Base-by-base conservation (phyloP, 1,284 basidiomycete species). In the Tremellales sp. region DNA sequence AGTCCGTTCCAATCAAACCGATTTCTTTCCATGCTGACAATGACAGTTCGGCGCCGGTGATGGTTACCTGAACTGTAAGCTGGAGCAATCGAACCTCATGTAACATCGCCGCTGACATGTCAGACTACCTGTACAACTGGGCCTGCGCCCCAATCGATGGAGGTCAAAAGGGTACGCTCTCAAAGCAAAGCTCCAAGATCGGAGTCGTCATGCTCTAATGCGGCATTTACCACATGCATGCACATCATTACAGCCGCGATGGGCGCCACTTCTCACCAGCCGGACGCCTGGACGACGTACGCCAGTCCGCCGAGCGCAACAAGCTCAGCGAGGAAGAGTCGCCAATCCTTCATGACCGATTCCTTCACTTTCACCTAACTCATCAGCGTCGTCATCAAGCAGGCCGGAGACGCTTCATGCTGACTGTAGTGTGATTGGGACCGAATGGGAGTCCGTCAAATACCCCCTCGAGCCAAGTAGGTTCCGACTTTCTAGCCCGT, bases 91-190 rank as follows among this genome's bases (percentile, higher is more conserved):
- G n/a, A n/a, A n/a, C 42, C 8, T 11, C 4, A 40, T 15, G 29
- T 45, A 22, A 46, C 25, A 40, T 23, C 21, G 8, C 13, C n/a
- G n/a, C 40, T 51, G 21, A 54, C 10, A n/a, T 24, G 42, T 36
- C 51, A 68, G 65, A 85, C 72, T 96, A 97, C 73, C 76, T 97
- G 47, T 97, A 92, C 75, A 94, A 94, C 72, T 94, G 89, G 89
- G 80, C 84, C 56, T 90, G 88, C n/a, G 76, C 82, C 7, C 79
- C 82, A 11, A 74, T 93, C 49, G 83, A 89, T 45, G 89, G 89
- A 15, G 74, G 73, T 17, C 61, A 61, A 24, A 49, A 58, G 26
- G 58, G 55, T 1, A 69, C 66, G 17, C 37, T 60, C 7, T 41
- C 33, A 4, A 64, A 64, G 43, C 54, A 74, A 51, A 61, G 64